Conservation (phyloP, 1,284 basidiomycete genomes). For the Boletus mariae region DNA sequence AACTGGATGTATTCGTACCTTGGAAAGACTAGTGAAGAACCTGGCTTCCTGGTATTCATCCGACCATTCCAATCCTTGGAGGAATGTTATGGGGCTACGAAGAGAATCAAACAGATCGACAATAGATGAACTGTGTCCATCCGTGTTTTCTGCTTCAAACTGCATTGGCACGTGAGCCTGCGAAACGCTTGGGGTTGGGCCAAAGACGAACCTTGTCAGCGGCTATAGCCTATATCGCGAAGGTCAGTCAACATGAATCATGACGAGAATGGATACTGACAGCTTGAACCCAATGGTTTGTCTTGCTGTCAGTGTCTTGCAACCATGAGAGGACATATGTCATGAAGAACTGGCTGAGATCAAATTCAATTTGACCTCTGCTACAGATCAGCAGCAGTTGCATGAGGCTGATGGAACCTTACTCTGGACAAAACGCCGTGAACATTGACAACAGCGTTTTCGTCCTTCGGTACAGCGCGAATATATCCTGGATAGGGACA, state of each 20-base stretch:
- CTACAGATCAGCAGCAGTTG: conserved; percentile 9
- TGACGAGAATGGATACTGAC: conserved; percentile 42
- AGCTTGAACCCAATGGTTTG: conserved; percentile 90
- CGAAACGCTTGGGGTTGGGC: not conserved
- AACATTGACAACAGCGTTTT: conserved; percentile 76
- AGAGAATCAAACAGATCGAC: conserved; percentile 95
- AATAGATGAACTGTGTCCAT: conserved; percentile 93
- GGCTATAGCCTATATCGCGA: conserved; percentile 63
- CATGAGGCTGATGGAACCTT: conserved; percentile 26
- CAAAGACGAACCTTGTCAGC: conserved; percentile 70
- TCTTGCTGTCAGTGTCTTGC: conserved; percentile 85
- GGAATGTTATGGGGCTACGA: conserved; percentile 84
- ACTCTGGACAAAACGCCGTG: conserved; percentile 77
- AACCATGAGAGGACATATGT: conserved; percentile 91
- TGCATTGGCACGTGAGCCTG: conserved; percentile 32
- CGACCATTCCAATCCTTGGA: conserved; percentile 89
- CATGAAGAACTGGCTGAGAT: conserved; percentile 77
- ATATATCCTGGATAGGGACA: conserved; percentile 85
- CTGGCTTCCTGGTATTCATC: conserved; percentile 86
- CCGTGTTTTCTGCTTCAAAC: conserved; percentile 83
- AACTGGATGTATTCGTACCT: conserved; percentile 45
- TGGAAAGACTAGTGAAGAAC: conserved; percentile 85
- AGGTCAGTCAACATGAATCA: conserved; percentile 4
- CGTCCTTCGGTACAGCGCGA: conserved; percentile 77
- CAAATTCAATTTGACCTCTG: conserved; percentile 57